phyloP scores from a whole-genome alignment of 2,329 filamentous ascomycete genomes.

The Colletotrichum sp. region DNA sequence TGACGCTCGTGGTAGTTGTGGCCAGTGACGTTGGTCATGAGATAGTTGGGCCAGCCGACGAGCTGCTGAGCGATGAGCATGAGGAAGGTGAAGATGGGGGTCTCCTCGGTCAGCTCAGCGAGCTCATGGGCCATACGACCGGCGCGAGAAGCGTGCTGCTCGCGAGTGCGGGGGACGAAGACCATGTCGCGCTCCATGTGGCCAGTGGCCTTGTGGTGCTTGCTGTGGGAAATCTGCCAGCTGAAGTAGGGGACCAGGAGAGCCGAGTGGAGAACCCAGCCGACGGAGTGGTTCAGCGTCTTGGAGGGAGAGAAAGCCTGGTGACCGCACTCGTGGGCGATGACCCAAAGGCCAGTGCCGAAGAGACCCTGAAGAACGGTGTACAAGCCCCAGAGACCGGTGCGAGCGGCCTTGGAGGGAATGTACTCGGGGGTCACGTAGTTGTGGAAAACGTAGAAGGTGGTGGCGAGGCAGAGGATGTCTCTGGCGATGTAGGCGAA shows the following conservation, averaged over 20 bases:
- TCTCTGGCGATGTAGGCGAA: constrained; percentile 87
- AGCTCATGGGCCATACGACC: constrained; percentile 82
- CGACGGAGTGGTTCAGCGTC: constrained; percentile 87
- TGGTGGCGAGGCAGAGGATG: constrained; percentile 70
- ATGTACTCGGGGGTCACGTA: constrained; percentile 86
- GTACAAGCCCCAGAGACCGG: constrained; percentile 66
- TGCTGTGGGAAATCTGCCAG: constrained; percentile 99
- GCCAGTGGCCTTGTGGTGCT: constrained; percentile 99
- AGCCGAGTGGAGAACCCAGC: constrained; percentile 87
- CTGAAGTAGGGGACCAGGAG: constrained; percentile 97
- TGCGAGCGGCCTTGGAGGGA: constrained; percentile 70
- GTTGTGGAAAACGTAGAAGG: constrained; percentile 88
- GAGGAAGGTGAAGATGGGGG: constrained; percentile 79
- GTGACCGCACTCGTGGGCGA: constrained; percentile 98
- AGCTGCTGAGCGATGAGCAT: constrained; percentile 85
- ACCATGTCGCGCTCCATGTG: constrained; percentile 99
- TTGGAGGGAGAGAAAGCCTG: constrained; percentile 95
- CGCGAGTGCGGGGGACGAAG: constrained; percentile 91
- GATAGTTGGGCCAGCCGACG: constrained; percentile 90
- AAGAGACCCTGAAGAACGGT: constrained; percentile 90
- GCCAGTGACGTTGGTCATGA: constrained; percentile 90
- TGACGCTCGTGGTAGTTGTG: constrained; percentile 95
- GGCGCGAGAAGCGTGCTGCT: constrained; percentile 76
- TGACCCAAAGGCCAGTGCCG: constrained; percentile 92
- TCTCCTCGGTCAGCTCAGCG: constrained; percentile 90